Evolutionary conservation across 805 yeast genomes (phyloP), one percentile per base, ranked within the genome.

Genomic region (Myxozyma mucilagina): DNA sequence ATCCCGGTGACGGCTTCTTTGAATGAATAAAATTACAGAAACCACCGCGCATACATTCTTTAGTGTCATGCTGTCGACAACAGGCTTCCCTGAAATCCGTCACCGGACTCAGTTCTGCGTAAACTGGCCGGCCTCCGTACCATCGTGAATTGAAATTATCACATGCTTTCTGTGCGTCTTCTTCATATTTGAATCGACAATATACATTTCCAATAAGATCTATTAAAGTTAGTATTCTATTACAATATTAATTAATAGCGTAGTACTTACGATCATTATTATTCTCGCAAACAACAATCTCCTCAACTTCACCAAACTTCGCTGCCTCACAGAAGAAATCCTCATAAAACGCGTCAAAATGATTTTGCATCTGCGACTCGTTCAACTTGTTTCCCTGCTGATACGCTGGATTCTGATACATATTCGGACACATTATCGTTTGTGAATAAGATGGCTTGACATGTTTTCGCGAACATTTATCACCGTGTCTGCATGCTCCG

Each of bases 401-500:
- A n/a, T 75, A 71, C 32, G 79, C 80, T 2, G 90, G 89, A 65
- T 84, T 84, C 56, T 82, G 84, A 68, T 84, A 87, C 50, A 90
- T 69, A 68, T 87, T 86, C 16, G 86, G 78, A 59, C 87, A 78
- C 51, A 88, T 76, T 1, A 91, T 79, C 0, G 93, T 87, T 57
- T 79, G 77, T 0, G 96, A 87, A 44, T 77, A 73, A 7, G 77
- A 73, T 1, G 97, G 97, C 67, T 81, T 81, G 20, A 81, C 78
- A 72, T 91, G 79, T 59, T 80, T 80, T 68, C 93, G 78, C 8
- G 90, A 85, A 69, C 98, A 92, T 68, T 86, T 87, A 60, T 86
- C 91, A 0, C 97, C 97, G 72, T 92, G 97, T 61, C 97, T 80
- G 70, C 98, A 92, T 0, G 97, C 96, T 0, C 98, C 98, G 35